Percentiles rank a stretch among this genome's conserved stretches.
phyloP scores from a whole-genome alignment of 75 land plant genomes.

The Selaginella tamariscina region DNA sequence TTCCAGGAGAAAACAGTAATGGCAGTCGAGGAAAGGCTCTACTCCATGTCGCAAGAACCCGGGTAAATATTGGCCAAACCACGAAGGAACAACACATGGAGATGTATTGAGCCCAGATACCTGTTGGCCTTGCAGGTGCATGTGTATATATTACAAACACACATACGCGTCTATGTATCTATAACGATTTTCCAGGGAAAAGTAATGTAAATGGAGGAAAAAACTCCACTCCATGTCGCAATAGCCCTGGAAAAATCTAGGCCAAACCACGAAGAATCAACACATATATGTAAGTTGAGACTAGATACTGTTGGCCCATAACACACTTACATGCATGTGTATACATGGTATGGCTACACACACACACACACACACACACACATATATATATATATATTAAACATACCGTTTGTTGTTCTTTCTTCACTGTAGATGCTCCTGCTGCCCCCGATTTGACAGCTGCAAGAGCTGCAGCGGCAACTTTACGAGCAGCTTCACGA shows the following conservation, averaged over 20 bases:
- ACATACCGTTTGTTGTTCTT: no score
- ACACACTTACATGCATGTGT: neutral
- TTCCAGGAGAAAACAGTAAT: neutral
- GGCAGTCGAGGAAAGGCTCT: neutral
- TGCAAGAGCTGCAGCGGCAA: slow-evolving; percentile 69
- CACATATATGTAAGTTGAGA: neutral
- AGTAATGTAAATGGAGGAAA: neutral
- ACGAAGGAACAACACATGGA: neutral
- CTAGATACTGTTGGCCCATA: neutral
- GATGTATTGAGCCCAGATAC: neutral
- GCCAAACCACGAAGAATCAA: neutral
- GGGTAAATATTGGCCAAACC: neutral
- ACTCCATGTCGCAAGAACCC: neutral
- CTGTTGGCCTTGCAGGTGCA: neutral
- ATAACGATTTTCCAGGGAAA: no score
- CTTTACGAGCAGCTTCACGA: slow-evolving; percentile 37
- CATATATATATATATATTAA: no score
- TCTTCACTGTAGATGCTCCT: no score
- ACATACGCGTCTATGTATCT: no score
- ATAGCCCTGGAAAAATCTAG: neutral
- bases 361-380: no score
- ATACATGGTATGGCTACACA: no score
- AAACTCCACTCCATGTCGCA: no score
- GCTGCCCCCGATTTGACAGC: slow-evolving; percentile 40
- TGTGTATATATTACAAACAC: no score